Evolutionary conservation across 306 rosid species (phyloP), one percentile per base, ranked within the genome.

Genomic region (Quercus suber): DNA sequence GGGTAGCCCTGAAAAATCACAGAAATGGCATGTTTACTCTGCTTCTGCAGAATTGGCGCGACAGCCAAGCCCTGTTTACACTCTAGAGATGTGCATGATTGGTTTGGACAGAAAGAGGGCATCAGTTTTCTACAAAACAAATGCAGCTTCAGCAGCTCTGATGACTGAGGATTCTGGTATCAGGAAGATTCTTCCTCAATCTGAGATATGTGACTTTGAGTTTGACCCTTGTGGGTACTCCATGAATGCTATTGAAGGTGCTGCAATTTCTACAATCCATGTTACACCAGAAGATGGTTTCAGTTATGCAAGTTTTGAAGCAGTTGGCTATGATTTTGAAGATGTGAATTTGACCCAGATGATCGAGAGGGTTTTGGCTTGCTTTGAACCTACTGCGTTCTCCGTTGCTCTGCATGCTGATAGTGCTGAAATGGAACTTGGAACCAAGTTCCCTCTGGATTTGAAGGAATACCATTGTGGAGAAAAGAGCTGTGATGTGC

Each of bases 21-120:
- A 85, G 85, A 75, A 89, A 71, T 94, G 99, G 99, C 99, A 94
- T 81, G 86, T 94, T 13, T 94, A 94, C 86, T 87, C 90, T 84
- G 97, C 97, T 3, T 73, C 82, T 71, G 95, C 97, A 0, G 75
- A 79, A 27, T 20, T 65, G 64, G 74, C 79, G 6, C 80, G 70
- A 53, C 67, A 81, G 73, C 72, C 86, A 11, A 82, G 75, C 75
- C 78, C 97, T 0, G 82, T 85, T 23, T 90, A 91, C 77, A 88
- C 92, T 64, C 89, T 94, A 4, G 99, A 94, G 85, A 89, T 92
- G 91, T 94, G 99, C 88, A 94, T 94, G 99, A 91, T 90, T n/a
- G 89, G 92, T 69, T 82, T 92, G 69, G 92, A 89, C 76, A 86
- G 84, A 70, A 88, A 90, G 84, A 85, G 68, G 30, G 97, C 99